phyloP scores from a whole-genome alignment of 1,139 yeast species.

The Nematodospora anomalae region DNA sequence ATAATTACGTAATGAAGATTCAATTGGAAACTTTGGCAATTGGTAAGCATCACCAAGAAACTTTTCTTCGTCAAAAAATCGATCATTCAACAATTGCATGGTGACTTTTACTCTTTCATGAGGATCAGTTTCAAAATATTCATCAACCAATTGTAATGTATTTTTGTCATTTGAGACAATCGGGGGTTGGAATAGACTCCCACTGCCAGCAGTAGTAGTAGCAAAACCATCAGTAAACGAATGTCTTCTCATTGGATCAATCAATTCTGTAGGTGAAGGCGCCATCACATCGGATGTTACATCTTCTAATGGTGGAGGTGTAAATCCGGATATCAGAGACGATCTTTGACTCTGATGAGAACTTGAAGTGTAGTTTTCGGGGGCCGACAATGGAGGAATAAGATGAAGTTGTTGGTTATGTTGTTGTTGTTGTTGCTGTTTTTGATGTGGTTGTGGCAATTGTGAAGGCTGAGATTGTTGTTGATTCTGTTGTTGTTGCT shows the following conservation, averaged over 20 bases:
- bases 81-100: slow-evolving; percentile 23
- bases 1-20: slow-evolving; percentile 31
- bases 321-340: slow-evolving; percentile 13
- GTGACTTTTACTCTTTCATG: slow-evolving; percentile 44
- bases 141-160: slow-evolving; percentile 27
- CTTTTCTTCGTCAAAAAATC: slow-evolving; percentile 29
- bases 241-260: slow-evolving; percentile 23
- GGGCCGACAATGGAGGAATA: slow-evolving; percentile 1
- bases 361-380: slow-evolving; percentile 12
- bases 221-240: slow-evolving; percentile 24
- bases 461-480: background rate
- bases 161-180: slow-evolving; percentile 7
- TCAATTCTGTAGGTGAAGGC: slow-evolving; percentile 11
- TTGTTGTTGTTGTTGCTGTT: slow-evolving; percentile 2
- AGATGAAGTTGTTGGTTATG: slow-evolving; percentile 1
- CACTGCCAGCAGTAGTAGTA: background rate
- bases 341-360: slow-evolving; percentile 10
- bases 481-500: background rate
- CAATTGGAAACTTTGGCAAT: slow-evolving; percentile 45
- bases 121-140: slow-evolving; percentile 41
- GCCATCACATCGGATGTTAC: background rate
- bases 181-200: background rate
- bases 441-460: slow-evolving; percentile 3
- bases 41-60: slow-evolving; percentile 35
- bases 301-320: slow-evolving; percentile 10